Percentiles rank a stretch among this genome's conserved stretches.
Conservation (phyloP, 768 basidiomycete genomes). For the Rhizopogon roseolus region DNA sequence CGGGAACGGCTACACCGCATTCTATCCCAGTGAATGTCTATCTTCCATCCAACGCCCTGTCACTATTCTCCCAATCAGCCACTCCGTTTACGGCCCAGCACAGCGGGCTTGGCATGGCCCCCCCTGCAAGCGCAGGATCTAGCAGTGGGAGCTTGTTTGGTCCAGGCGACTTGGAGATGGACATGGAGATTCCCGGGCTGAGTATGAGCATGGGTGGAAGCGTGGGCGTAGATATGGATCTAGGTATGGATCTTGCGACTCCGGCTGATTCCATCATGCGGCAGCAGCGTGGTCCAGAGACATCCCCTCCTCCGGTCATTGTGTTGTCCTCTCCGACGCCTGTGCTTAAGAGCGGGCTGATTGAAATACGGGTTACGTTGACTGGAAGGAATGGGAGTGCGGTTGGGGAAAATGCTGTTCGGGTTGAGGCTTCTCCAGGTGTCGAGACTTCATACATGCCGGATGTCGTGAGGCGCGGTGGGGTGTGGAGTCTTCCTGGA, state of each 20-base stretch:
- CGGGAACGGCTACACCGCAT: slow-evolving; percentile 37
- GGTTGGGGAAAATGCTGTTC: slow-evolving; percentile 16
- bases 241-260: slow-evolving; percentile 20
- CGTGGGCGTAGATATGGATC: slow-evolving; percentile 25
- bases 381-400: slow-evolving; percentile 36
- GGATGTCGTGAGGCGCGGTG: slow-evolving; percentile 70
- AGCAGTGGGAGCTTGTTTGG: slow-evolving; percentile 26
- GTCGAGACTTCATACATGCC: slow-evolving; percentile 54
- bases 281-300: not conserved
- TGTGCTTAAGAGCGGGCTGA: slow-evolving; percentile 56
- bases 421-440: slow-evolving; percentile 30
- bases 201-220: slow-evolving; percentile 29
- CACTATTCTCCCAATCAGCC: slow-evolving; percentile 14
- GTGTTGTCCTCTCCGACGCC: slow-evolving; percentile 65
- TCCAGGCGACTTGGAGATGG: slow-evolving; percentile 27
- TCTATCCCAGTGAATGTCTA: slow-evolving; percentile 69
- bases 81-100: slow-evolving; percentile 9
- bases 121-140: slow-evolving; percentile 14
- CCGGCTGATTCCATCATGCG: slow-evolving; percentile 6
- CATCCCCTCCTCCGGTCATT: slow-evolving; percentile 45
- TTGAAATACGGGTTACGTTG: slow-evolving; percentile 60
- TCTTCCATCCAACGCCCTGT: slow-evolving; percentile 38
- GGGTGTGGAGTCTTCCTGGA: slow-evolving; percentile 63
- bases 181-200: slow-evolving; percentile 30
- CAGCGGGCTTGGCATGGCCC: slow-evolving; percentile 20